Evolutionary conservation across 345 rosid species (phyloP).

Genomic region (Sonneratia caseolaris): DNA sequence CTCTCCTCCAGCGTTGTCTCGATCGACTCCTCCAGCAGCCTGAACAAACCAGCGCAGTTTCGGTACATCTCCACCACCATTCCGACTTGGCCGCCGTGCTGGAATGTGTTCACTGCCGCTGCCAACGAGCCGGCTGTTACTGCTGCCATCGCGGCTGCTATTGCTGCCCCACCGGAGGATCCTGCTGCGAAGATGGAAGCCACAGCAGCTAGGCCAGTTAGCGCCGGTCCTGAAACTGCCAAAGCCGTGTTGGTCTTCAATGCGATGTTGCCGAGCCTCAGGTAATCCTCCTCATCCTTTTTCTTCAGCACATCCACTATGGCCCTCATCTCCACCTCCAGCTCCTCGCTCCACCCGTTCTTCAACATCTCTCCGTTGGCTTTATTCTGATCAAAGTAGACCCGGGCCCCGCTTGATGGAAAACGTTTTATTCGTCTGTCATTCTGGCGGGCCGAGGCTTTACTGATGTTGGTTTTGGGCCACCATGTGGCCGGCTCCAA

Average conservation of each 20-base stretch:
- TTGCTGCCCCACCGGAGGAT: constrained; percentile 11
- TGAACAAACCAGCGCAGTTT: constrained; percentile 29
- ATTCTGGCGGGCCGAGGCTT: background rate
- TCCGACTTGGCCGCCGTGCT: constrained; percentile 38
- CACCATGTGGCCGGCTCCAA: constrained; percentile 29
- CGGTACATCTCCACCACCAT: constrained; percentile 53
- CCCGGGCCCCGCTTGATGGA: background rate
- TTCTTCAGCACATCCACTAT: constrained; percentile 19
- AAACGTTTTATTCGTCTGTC: background rate
- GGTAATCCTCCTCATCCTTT: constrained; percentile 32
- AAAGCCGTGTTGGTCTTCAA: constrained; percentile 33
- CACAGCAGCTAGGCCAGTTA: constrained; percentile 29
- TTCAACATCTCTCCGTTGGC: background rate
- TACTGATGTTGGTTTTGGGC: constrained; percentile 3
- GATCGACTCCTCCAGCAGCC: constrained; percentile 21
- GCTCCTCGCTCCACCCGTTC: constrained; percentile 26
- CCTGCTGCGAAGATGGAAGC: constrained; percentile 15
- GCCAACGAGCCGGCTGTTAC: constrained; percentile 24
- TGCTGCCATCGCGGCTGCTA: constrained; percentile 13
- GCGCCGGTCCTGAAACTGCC: constrained; percentile 37
- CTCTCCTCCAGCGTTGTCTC: constrained; percentile 14
- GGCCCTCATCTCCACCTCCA: constrained; percentile 34
- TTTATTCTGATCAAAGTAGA: background rate
- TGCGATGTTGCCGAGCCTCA: constrained; percentile 26
- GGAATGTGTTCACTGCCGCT: constrained; percentile 17